Base-by-base conservation (phyloP, 2,329 filamentous ascomycete species). In the Botrytis elliptica region DNA sequence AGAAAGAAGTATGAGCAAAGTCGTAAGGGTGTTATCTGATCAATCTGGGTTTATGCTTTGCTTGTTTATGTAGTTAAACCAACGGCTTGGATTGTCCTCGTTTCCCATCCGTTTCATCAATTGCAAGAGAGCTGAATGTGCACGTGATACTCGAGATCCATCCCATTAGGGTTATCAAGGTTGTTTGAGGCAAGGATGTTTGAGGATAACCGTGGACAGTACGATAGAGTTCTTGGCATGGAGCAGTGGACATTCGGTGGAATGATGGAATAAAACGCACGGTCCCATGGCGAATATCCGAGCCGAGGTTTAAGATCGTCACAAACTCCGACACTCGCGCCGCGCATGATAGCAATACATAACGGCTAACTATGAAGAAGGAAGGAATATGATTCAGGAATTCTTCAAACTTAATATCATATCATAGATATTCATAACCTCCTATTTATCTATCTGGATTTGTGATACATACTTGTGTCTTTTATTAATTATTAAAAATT, bases 221-320 rank as follows among this genome's bases (percentile, higher is more conserved):
- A 36, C 18, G 62, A 33, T 20, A 42, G 46, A 57, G 25, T 68
- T 68, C 65, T 68, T 68, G 65, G 65, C 65, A 68, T 68, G 44
- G 9, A 40, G 46, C 64, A 16, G 62, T 65, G 62, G 62, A 46
- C 29, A 60, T 60, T 36, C 29, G 22, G 9, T 46, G 8, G 25
- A 44, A 33, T 40, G 46, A 67, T 14, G 33, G 64, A 66, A 49
- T 46, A 16, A 42, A 57, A 42, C 22, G 36, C 66, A 68, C 49
- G 49, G 40, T 12, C 66, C n/a, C 49, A 42, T n/a, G 18, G 36
- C 16, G n/a, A 67, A 55, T 65, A 55, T 72, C 62, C 62, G 70
- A 72, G 38, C 70, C 70, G 70, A 72, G 70, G 70, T 67, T 55
- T 52, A 71, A 71, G 33, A 57, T 57, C 29, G 66, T 69, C 36